Conservation (phyloP, 1,139 yeast genomes). For the Magnusiomyces tetraspermus region DNA sequence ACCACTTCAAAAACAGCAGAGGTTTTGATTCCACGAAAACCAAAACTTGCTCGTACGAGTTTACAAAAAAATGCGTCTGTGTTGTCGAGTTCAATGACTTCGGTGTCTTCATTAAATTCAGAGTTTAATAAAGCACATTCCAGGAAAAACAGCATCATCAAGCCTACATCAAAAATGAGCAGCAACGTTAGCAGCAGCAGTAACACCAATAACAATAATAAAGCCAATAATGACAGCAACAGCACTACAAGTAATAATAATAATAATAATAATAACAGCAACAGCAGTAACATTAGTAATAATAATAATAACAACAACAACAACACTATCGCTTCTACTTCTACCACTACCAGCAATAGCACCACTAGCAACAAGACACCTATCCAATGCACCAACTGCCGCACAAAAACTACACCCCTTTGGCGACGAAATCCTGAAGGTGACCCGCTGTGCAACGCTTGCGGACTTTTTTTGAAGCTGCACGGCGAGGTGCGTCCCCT, state of each 20-base stretch:
- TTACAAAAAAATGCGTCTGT: constrained; percentile 22
- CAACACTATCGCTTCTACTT: constrained; percentile 1
- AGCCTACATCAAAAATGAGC: background rate
- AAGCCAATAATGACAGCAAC: background rate
- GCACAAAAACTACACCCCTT: constrained; percentile 81
- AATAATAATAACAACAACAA: constrained; percentile 3
- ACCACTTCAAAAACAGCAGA: constrained; percentile 10
- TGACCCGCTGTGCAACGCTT: constrained; percentile 84
- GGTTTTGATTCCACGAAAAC: constrained; percentile 16
- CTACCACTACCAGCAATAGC: constrained; percentile 9
- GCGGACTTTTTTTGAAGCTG: constrained; percentile 77
- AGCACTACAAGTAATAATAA: constrained; percentile 4
- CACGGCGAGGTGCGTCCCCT: constrained; percentile 90
- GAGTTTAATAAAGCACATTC: background rate
- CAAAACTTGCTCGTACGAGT: constrained; percentile 23
- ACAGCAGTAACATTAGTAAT: background rate
- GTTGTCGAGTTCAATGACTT: background rate
- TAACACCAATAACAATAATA: background rate
- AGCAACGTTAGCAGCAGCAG: constrained; percentile 1
- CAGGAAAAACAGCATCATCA: background rate
- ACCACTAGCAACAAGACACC: constrained; percentile 15
- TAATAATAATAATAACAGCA: background rate
- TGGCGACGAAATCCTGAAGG: constrained; percentile 92
- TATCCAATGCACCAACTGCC: constrained; percentile 65
- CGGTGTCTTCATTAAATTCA: background rate